These are phyloP conservation scores for Termitomyces titanicus DNA, from an alignment of 768 basidiomycete species.

Conservation along the genomic window DNA sequence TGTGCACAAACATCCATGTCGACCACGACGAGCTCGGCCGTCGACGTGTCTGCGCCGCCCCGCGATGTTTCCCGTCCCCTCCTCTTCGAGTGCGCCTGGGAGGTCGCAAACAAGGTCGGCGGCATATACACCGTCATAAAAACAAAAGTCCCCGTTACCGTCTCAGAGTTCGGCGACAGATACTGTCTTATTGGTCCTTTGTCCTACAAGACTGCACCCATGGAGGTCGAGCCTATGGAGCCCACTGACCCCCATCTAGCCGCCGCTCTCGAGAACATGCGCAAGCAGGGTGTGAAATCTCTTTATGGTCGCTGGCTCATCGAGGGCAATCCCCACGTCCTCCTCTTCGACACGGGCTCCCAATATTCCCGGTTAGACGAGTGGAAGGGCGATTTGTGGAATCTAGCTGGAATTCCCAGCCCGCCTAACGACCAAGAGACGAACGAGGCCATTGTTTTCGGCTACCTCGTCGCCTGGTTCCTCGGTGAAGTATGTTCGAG, in stretches of 20 bases:
- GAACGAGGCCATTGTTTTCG: slow-evolving; percentile 96
- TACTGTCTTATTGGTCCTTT: slow-evolving; percentile 98
- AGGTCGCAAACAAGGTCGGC: slow-evolving; percentile 98
- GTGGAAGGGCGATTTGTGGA: slow-evolving; percentile 99
- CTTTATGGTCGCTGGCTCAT: slow-evolving; percentile 98
- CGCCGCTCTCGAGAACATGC: slow-evolving; percentile 79
- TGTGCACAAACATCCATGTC: slow-evolving; percentile 10
- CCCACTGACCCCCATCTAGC: slow-evolving; percentile 78
- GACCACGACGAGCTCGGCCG: slow-evolving; percentile 19
- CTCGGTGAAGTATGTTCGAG: slow-evolving; percentile 80
- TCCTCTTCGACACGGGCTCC: slow-evolving; percentile 93
- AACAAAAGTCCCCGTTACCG: slow-evolving; percentile 98
- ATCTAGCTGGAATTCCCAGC: slow-evolving; percentile 94
- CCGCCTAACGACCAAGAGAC: slow-evolving; percentile 97
- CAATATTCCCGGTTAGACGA: slow-evolving; percentile 88
- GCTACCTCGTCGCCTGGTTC: slow-evolving; percentile 99
- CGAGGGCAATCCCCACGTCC: slow-evolving; percentile 92
- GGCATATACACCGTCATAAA: slow-evolving; percentile 99
- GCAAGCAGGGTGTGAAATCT: slow-evolving; percentile 84
- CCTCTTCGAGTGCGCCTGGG: slow-evolving; percentile 97
- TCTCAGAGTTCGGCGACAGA: slow-evolving; percentile 91
- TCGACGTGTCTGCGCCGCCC: slow-evolving; percentile 28
- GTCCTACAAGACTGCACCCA: slow-evolving; percentile 95
- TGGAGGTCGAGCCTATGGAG: slow-evolving; percentile 96
- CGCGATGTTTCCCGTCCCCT: slow-evolving; percentile 78